Percentiles rank a stretch among this genome's conserved stretches.
Evolutionary conservation across 1,284 basidiomycete species (phyloP).

Genomic region (Phylloporus sp.): DNA sequence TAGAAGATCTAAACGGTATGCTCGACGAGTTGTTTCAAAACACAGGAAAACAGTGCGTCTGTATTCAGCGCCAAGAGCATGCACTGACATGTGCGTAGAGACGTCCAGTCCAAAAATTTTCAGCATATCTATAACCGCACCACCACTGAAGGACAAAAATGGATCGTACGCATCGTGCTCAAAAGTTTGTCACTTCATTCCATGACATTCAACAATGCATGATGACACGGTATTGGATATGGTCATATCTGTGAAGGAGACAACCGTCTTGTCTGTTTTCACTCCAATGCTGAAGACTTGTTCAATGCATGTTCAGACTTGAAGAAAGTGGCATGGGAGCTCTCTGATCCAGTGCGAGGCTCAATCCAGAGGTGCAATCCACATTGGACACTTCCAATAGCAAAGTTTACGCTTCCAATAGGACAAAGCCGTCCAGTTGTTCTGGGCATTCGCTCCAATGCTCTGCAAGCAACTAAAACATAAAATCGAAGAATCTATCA

Average conservation of each 20-base stretch:
- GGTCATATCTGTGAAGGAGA: slow-evolving; percentile 84
- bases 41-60: slow-evolving; percentile 65
- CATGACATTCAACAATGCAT: background rate
- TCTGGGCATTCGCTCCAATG: slow-evolving; percentile 90
- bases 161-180: slow-evolving; percentile 92
- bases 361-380: slow-evolving; percentile 61
- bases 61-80: background rate
- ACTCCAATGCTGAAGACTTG: slow-evolving; percentile 88
- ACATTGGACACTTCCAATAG: background rate
- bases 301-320: slow-evolving; percentile 96
- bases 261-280: slow-evolving; percentile 87
- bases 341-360: slow-evolving; percentile 68
- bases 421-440: slow-evolving; percentile 83
- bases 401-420: slow-evolving; percentile 33
- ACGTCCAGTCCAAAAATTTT: slow-evolving; percentile 74
- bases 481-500: slow-evolving; percentile 81
- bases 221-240: slow-evolving; percentile 54
- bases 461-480: slow-evolving; percentile 85
- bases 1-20: slow-evolving; percentile 80
- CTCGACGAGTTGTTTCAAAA: slow-evolving; percentile 77
- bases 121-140: slow-evolving; percentile 77
- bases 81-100: slow-evolving; percentile 48
- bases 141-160: slow-evolving; percentile 85
- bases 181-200: slow-evolving; percentile 65
- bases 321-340: slow-evolving; percentile 86